Base-by-base conservation (phyloP, 176 grass and related monocot species). In the Eragrostis nindensis region DNA sequence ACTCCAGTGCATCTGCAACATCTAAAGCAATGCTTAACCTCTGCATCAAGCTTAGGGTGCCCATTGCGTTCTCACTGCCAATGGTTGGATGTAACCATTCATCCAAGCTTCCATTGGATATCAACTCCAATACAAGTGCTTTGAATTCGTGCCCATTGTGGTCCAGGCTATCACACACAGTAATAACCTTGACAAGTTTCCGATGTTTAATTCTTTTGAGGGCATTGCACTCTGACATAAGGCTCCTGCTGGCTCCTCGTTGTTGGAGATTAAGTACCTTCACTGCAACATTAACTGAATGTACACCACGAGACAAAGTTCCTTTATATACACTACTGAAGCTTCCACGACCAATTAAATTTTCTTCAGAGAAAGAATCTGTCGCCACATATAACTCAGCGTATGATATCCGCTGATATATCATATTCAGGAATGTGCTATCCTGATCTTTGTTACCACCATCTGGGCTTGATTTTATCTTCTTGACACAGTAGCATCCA, bases 241-340 rank as follows among this genome's bases (percentile, higher is more conserved):
- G 30, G 4, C 61, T 16, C 2, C 11, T 0, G 3, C 12, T 62
- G 25, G 3, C 25, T 62, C 59, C 25, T 62, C 2, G 26, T 29
- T 30, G 59, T 15, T 12, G 25, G 22, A 62, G 59, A 62, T 62
- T 24, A 62, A 62, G 59, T 5, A 62, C 59, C 59, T 62, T 62
- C 26, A 62, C 60, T 62, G 60, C 64, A 2, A 42, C 64, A 36
- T 36, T 4, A 36, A 36, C 32, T 36, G 32, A 36, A 36, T 36
- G 32, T 67, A 3, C 64, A 10, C 38, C 64, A 40, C 18, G 5
- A 11, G 36, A 21, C 64, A 67, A 67, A 21, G 10, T 67, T 43
- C 65, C 65, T 42, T 43, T 43, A 67, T 67, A 67, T 67, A 67
- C 65, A 42, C 38, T 67, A 42, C 65, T 12, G 19, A 67, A 67